Conservation (phyloP, 176 grass and related monocot genomes). For the Musa troglodytarum region DNA sequence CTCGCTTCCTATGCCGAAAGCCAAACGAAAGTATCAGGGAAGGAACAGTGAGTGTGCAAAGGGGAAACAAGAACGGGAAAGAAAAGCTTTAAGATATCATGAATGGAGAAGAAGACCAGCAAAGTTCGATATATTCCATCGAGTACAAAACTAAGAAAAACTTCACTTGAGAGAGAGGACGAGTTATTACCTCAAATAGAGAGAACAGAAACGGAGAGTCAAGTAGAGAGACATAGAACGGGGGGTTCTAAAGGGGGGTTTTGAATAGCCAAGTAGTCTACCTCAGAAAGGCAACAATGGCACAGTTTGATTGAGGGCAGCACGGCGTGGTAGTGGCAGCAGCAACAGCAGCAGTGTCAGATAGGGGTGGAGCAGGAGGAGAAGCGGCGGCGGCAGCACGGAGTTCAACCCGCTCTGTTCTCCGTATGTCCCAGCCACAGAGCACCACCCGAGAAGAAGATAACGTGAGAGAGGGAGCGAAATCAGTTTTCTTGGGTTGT, state of each 20-base stretch:
- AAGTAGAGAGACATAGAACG: too few relatives aligned
- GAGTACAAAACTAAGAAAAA: too few relatives aligned
- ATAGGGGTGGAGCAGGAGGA: background rate
- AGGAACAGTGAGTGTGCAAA: background rate
- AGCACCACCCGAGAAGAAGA: background rate
- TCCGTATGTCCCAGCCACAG: background rate
- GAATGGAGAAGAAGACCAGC: background rate
- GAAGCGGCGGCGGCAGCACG: background rate
- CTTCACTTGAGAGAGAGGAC: background rate
- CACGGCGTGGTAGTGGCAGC: background rate
- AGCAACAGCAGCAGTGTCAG: background rate
- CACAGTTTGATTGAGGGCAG: background rate
- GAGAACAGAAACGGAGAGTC: background rate
- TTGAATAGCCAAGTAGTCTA: background rate
- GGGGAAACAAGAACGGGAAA: background rate
- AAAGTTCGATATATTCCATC: background rate
- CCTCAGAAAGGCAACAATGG: background rate
- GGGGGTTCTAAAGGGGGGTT: background rate
- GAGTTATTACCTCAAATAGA: background rate
- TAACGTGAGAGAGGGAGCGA: background rate
- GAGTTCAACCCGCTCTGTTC: background rate
- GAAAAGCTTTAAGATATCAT: background rate
- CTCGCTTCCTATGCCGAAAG: background rate
- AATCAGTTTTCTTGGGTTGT: background rate
- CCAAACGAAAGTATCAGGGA: too few relatives aligned